Evolutionary conservation across 2,329 filamentous ascomycete species (phyloP).

Genomic region (Arthroderma sp.): DNA sequence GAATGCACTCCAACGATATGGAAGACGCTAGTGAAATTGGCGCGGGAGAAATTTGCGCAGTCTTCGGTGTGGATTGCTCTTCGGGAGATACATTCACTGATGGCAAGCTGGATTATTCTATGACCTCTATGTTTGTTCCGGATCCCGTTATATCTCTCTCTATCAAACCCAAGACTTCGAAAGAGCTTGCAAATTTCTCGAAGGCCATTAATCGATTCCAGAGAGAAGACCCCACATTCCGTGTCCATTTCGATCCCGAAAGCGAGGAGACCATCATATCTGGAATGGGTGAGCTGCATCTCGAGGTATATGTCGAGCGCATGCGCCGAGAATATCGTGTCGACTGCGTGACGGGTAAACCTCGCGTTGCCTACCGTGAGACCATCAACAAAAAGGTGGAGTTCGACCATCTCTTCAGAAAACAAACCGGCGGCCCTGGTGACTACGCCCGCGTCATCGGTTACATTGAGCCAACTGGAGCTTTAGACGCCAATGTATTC

Average conservation of each 20-base stretch:
- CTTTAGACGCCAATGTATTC: conserved; percentile 64
- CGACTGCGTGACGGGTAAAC: conserved; percentile 88
- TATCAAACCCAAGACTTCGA: conserved; percentile 88
- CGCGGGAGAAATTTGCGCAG: conserved; percentile 94
- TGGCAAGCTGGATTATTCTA: conserved; percentile 78
- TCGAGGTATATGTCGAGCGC: conserved; percentile 95
- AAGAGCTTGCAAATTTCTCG: conserved; percentile 85
- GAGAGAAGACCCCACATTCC: conserved; percentile 94
- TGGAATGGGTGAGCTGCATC: conserved; percentile 93
- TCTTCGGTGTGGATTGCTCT: conserved; percentile 95
- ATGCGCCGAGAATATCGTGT: conserved; percentile 95
- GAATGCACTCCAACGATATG: conserved; percentile 99
- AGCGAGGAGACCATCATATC: conserved; percentile 95
- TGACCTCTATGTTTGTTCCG: conserved; percentile 94
- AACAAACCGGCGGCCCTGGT: conserved; percentile 88
- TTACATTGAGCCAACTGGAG: conserved; percentile 73
- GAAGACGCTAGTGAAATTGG: conserved; percentile 88
- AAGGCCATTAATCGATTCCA: conserved; percentile 99
- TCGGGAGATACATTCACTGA: conserved; percentile 98
- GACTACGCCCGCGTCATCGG: conserved; percentile 89
- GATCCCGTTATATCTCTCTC: conserved; percentile 97
- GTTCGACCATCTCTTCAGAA: conserved; percentile 89
- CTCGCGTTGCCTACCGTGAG: conserved; percentile 93
- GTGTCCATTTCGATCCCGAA: conserved; percentile 81
- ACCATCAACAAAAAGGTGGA: conserved; percentile 68